Evolutionary conservation across 768 basidiomycete species (phyloP), one percentile per base, ranked within the genome.

Genomic region (Saitozyma sp.): DNA sequence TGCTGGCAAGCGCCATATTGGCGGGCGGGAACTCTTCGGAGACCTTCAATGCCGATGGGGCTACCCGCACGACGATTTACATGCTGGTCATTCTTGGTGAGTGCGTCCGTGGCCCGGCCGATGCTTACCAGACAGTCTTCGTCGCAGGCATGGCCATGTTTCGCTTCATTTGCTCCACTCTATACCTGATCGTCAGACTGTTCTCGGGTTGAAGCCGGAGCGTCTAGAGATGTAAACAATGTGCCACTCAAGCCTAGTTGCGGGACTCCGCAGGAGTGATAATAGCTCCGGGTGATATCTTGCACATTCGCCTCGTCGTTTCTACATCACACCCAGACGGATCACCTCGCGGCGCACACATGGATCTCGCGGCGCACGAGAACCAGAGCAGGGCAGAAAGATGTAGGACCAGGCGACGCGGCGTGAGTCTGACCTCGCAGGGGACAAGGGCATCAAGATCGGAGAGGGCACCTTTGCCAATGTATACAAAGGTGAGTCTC

Each of bases 381-480:
- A 65, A 65, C 42, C 14, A 59, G 19, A n/a, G 48, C 17, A 38
- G 58, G 10, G 63, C 63, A n/a, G 63, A 48, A 16, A 60, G 59
- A 56, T 65, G 63, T 65, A 41, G 37, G 63, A 14, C 48, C 11
- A 46, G 11, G 13, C 45, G 11, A 13, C 2, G 45, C 13, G n/a
- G n/a, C n/a, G 6, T 46, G n/a, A 6, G 3, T 46, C n/a, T 13
- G 19, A 20, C 29, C 16, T 53, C 13, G 37, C 42, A 79, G 78
- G 78, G 78, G 60, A 62, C 14, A 83, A 83, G 72, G 81, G 82
- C 53, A 73, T 78, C 59, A 82, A 83, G 67, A 78, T 83, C 37
- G 83, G 83, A 63, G 83, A 84, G 65, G 96, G 96, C 80, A 89
- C 94, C 13, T 99, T 93, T 78, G 94, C 95, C 56, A 93, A 94